Conservation (phyloP, 495 filamentous ascomycete species). For the Aspergillus conjunctus region DNA sequence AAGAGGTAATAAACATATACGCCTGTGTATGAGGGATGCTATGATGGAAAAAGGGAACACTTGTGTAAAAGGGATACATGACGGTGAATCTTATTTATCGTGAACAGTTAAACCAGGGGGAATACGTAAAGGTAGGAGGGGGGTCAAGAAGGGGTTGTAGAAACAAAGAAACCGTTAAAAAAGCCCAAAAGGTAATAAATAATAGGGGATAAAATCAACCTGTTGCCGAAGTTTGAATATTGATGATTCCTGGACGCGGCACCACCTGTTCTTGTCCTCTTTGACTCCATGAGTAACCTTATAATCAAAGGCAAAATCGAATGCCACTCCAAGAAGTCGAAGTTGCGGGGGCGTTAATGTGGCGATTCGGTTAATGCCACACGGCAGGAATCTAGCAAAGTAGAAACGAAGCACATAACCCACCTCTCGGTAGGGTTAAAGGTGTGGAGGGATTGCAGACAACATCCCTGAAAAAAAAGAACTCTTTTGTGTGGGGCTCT, state of each 20-base stretch:
- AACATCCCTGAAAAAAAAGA: conserved; percentile 14
- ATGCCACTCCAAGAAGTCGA: conserved; percentile 17
- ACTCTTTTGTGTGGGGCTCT: conserved; percentile 7
- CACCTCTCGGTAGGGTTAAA: conserved; percentile 17
- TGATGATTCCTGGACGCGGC: not conserved
- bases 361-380: conserved; percentile 6
- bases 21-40: conserved; percentile 53
- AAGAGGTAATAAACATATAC: conserved; percentile 39
- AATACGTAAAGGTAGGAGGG: conserved; percentile 20
- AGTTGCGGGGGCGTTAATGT: conserved; percentile 1
- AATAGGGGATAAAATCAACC: conserved; percentile 18
- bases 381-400: conserved; percentile 19
- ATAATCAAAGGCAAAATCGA: conserved; percentile 5
- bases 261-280: not conserved
- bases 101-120: conserved; percentile 38
- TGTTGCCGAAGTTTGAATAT: conserved; percentile 5
- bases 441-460: conserved; percentile 19
- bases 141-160: conserved; percentile 14
- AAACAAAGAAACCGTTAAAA: conserved; percentile 30
- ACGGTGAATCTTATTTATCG: conserved; percentile 61
- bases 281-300: not conserved
- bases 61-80: conserved; percentile 51
- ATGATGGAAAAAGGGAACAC: conserved; percentile 24
- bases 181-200: conserved; percentile 10
- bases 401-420: conserved; percentile 18